phyloP scores from a whole-genome alignment of 2,329 filamentous ascomycete genomes.

The Harringtonia aguacate region DNA sequence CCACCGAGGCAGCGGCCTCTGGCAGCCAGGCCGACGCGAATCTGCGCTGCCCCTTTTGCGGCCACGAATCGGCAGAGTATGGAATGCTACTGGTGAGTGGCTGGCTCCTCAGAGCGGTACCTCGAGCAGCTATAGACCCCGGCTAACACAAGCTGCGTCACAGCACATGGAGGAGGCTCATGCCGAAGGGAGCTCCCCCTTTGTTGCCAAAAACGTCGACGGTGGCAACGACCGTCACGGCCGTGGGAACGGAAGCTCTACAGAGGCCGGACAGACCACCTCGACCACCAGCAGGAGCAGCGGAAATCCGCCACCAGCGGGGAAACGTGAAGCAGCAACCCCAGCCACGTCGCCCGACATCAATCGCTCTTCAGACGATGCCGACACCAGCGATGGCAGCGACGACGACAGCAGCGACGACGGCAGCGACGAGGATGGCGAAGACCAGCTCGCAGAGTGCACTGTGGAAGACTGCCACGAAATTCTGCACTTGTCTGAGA shows the following conservation, averaged over 20 bases:
- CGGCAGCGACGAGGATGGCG: conserved; percentile 14
- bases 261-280: too few species aligned
- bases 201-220: conserved; percentile 3
- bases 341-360: too few species aligned
- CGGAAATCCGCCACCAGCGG: too few species aligned
- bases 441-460: conserved; percentile 37
- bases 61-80: conserved; percentile 23
- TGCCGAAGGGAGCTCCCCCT: conserved; percentile 5
- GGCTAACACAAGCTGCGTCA: not conserved
- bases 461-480: conserved; percentile 49
- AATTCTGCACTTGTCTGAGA: conserved; percentile 36
- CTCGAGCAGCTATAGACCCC: not conserved
- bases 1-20: not conserved
- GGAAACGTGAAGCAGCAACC: too few species aligned
- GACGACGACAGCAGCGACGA: conserved; percentile 11
- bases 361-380: too few species aligned
- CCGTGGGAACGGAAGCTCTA: not conserved
- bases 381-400: not conserved
- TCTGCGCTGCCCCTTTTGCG: conserved; percentile 28
- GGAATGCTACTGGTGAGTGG: conserved; percentile 23
- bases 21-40: not conserved
- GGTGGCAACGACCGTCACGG: not conserved
- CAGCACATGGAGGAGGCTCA: conserved; percentile 21
- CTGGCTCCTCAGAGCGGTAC: too few species aligned
- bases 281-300: too few species aligned